phyloP scores from a whole-genome alignment of 23 red algal species.

The Gracilaria domingensis region DNA sequence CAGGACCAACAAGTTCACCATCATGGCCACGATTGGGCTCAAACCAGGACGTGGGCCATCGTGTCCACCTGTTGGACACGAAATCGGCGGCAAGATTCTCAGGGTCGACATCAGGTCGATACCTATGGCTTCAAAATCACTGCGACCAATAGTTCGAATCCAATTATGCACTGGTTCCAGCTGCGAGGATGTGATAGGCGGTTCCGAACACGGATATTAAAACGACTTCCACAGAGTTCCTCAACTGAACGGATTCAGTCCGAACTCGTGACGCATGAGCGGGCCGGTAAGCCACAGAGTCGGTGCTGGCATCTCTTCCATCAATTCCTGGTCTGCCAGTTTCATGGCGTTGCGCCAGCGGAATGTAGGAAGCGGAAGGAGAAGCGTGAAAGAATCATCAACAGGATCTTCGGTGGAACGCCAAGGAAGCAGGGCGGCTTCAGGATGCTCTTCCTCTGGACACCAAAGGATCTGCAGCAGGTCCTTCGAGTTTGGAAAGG shows the following conservation, averaged over 20 bases:
- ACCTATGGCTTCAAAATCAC: background rate
- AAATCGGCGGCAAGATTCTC: background rate
- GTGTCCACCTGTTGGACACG: too few species aligned
- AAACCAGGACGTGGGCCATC: too few species aligned
- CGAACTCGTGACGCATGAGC: background rate
- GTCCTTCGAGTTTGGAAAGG: background rate
- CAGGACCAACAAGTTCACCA: too few species aligned
- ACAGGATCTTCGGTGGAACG: background rate
- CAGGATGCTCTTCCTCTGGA: slow-evolving; percentile 2
- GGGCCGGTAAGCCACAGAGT: background rate
- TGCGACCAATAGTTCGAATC: background rate
- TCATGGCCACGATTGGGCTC: too few species aligned
- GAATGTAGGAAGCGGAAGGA: background rate
- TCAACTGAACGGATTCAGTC: slow-evolving; percentile 1
- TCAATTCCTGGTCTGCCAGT: background rate
- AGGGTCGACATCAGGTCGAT: too few species aligned
- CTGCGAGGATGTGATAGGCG: background rate
- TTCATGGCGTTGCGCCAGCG: background rate
- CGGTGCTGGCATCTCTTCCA: slow-evolving; percentile 1
- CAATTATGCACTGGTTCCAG: slow-evolving; percentile 13
- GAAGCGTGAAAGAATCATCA: background rate
- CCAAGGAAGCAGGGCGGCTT: background rate
- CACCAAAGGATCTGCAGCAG: slow-evolving; percentile 23
- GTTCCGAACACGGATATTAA: background rate
- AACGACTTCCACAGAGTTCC: background rate